A percentile compares a stretch with the other conserved stretches of the same genome.
Conservation (phyloP, 257 asterid species). For the Gentiana dahurica region DNA sequence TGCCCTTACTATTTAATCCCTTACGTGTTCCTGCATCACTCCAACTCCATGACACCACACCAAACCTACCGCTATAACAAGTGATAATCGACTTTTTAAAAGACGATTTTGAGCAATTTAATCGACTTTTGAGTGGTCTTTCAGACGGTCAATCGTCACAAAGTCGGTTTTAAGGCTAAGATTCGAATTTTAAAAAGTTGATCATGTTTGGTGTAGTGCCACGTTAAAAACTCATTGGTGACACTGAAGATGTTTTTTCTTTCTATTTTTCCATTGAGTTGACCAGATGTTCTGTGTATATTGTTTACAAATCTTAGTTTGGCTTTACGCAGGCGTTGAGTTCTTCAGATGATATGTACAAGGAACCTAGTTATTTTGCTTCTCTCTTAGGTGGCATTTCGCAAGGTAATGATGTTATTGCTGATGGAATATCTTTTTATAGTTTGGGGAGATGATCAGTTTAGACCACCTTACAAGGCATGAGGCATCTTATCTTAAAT, state of each 20-base stretch:
- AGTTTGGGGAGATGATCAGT: background rate
- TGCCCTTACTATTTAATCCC: no score
- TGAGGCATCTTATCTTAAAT: background rate
- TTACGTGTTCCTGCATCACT: no score
- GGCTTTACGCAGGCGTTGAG: slow-evolving; percentile 58
- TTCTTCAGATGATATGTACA: slow-evolving; percentile 38
- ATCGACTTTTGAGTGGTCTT: no score
- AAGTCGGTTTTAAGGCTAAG: no score
- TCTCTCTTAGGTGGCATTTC: slow-evolving; percentile 55
- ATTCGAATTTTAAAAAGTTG: background rate
- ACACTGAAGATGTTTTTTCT: background rate
- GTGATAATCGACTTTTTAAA: no score
- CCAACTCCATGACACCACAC: no score
- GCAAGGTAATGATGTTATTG: slow-evolving; percentile 40
- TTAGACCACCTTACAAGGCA: background rate
- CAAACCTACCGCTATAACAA: no score
- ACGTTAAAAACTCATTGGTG: background rate
- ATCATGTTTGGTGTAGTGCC: background rate
- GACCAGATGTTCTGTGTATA: background rate
- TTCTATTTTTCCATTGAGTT: background rate
- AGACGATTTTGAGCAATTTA: no score
- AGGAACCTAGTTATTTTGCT: slow-evolving; percentile 43
- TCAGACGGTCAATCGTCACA: no score
- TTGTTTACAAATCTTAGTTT: slow-evolving; percentile 4
- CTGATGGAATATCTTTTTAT: background rate